Conservation (phyloP, 805 yeast genomes). For the Debaryomyces maramus region DNA sequence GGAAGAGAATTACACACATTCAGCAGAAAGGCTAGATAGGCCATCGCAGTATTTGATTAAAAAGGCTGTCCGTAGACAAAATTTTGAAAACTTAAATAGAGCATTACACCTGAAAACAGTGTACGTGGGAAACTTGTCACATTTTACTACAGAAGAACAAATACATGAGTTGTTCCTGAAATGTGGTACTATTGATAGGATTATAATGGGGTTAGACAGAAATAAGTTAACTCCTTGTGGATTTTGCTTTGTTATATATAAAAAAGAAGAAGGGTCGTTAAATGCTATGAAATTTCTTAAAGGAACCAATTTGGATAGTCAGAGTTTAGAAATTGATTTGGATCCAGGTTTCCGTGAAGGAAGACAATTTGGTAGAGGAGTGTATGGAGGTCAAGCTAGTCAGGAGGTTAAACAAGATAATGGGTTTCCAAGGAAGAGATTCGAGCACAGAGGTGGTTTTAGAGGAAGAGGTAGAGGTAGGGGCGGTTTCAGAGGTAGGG, state of each 20-base stretch:
- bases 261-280: conserved; percentile 65
- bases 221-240: conserved; percentile 94
- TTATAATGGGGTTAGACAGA: conserved; percentile 93
- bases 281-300: conserved; percentile 81
- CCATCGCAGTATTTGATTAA: conserved; percentile 69
- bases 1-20: conserved; percentile 53
- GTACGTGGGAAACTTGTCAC: conserved; percentile 88
- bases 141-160: conserved; percentile 93
- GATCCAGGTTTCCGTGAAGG: conserved; percentile 98
- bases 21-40: conserved; percentile 66
- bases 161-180: conserved; percentile 82
- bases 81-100: conserved; percentile 61
- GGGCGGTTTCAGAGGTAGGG: conserved; percentile 42
- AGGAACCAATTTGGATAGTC: conserved; percentile 81
- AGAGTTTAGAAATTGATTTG: conserved; percentile 78
- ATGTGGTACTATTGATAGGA: conserved; percentile 74
- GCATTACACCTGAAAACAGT: conserved; percentile 72
- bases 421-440: conserved; percentile 11
- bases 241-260: conserved; percentile 87
- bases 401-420: conserved; percentile 51
- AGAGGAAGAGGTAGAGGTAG: conserved; percentile 28
- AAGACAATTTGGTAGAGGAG: conserved; percentile 92
- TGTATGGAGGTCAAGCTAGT: conserved; percentile 86
- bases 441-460: conserved; percentile 19
- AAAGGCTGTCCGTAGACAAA: conserved; percentile 57